Evolutionary conservation across 2,329 filamentous ascomycete genomes (phyloP), one percentile per base, ranked within the genome.

Genomic region (Aspergillus aculeatus): DNA sequence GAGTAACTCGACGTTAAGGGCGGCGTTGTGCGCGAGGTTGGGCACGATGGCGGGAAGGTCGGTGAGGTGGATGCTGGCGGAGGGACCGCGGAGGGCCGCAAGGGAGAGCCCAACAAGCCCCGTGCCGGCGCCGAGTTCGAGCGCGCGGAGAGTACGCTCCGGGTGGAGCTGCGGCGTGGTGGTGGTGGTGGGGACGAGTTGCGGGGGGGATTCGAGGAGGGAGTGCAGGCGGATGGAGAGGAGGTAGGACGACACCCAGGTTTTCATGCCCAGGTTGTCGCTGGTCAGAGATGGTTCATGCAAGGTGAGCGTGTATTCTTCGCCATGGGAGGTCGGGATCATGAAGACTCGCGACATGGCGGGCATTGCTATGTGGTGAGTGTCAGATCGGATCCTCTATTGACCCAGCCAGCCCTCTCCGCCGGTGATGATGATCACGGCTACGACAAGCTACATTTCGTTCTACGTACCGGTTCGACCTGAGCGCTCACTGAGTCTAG

Each of bases 231-330:
- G 86, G 66, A 86, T 89, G 0, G 94, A 89, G 4, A 98, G 86
- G 2, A 96, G 83, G 70, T 92, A 96, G 0, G 92, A 94, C 0
- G 92, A 94, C 0, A 90, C 91, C 95, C 95, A 98, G 0, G 95
- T 99, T 76, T 99, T 98, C 73, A 96, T 83, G 1, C 95, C 95
- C 19, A 98, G 81, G 60, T 91, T 90, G 74, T 97, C 94, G 6
- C 90, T 90, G 0, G 91, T 96, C 58, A 98, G 81, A 0, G 92
- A 88, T 1, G 95, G 95, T 73, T 99, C 95, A 58, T 91, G 84
- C 44, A 99, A 86, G 38, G 84, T 82, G 54, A 99, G 80, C 50
- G 88, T 83, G 66, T 92, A 82, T 1, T 79, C 74, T 29, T 71
- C 70, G 35, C 71, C 72, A 11, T 75, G 73, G 14, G 77, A 69